A percentile compares a stretch with the other conserved stretches of the same genome.
phyloP scores from a whole-genome alignment of 1,284 basidiomycete species.

The Heterobasidion annosum region DNA sequence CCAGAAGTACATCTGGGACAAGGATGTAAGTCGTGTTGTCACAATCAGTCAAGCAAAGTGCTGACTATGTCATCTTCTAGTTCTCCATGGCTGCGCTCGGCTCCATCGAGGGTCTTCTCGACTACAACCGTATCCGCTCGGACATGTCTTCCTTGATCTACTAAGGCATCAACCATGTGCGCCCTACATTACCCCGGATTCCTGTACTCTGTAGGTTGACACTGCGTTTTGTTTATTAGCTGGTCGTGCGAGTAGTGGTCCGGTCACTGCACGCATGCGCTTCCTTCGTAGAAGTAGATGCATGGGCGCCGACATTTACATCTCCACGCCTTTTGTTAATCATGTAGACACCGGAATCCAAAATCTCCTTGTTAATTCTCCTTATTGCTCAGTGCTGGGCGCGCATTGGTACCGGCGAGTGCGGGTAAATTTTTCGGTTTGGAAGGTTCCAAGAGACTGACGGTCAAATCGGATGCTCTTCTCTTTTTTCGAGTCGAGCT shows the following conservation, averaged over 20 bases:
- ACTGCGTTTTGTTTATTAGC: not conserved
- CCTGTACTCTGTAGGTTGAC: not conserved
- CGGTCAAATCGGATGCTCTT: too few relatives aligned
- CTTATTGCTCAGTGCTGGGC: too few relatives aligned
- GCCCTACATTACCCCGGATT: not conserved
- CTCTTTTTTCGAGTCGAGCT: too few relatives aligned
- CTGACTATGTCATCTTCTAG: constrained; percentile 27
- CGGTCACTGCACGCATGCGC: not conserved
- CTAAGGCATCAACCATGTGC: constrained; percentile 25
- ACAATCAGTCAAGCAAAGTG: constrained; percentile 8
- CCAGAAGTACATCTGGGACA: constrained; percentile 96
- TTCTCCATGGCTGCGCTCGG: constrained; percentile 80
- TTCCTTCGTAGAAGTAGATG: not conserved
- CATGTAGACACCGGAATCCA: constrained; percentile 2
- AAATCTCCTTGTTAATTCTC: not conserved
- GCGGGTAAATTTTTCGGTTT: too few relatives aligned
- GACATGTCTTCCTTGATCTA: constrained; percentile 77
- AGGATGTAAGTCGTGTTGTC: constrained; percentile 53
- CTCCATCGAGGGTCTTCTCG: constrained; percentile 80
- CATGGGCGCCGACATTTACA: not conserved
- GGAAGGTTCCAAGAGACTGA: too few relatives aligned
- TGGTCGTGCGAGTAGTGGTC: not conserved
- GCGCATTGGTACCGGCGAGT: too few relatives aligned
- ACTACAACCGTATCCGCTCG: constrained; percentile 74
- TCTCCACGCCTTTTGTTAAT: not conserved